Percentiles rank a stretch among this genome's conserved stretches.
These are phyloP conservation scores for Xylaria sp. DNA, from an alignment of 2,329 filamentous ascomycete species.

Conservation along the genomic window DNA sequence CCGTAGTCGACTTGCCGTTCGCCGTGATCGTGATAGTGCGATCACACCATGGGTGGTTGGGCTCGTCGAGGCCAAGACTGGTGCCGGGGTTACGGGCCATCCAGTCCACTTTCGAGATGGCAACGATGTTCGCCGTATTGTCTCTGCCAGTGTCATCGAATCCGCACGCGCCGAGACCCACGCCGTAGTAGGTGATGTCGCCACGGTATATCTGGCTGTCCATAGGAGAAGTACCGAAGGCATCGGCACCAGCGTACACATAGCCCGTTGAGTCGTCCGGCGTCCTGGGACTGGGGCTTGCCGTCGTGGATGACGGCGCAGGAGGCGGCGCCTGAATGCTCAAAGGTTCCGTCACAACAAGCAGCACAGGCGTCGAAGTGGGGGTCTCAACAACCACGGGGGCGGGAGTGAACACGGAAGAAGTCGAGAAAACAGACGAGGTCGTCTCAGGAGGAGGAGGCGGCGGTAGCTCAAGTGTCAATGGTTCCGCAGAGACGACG, in stretches of 20 bases:
- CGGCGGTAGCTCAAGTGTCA: conserved; percentile 1
- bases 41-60: conserved; percentile 62
- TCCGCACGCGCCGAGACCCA: conserved; percentile 66
- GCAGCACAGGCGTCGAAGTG: conserved; percentile 6
- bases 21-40: conserved; percentile 57
- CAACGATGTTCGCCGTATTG: conserved; percentile 56
- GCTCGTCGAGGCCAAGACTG: conserved; percentile 43
- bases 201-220: conserved; percentile 42
- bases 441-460: conserved; percentile 16
- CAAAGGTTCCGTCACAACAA: conserved; percentile 1
- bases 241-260: conserved; percentile 19
- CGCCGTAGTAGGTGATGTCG: conserved; percentile 68
- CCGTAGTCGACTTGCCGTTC: conserved; percentile 51
- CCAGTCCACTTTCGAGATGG: conserved; percentile 54
- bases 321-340: neutral
- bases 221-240: conserved; percentile 27
- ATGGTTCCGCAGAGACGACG: neutral
- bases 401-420: neutral
- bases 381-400: conserved; percentile 9
- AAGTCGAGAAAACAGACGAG: neutral
- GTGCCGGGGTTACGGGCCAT: conserved; percentile 46
- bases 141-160: conserved; percentile 54
- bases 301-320: neutral
- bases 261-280: conserved; percentile 21
- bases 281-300: neutral